Percentiles rank a stretch among this genome's conserved stretches.
phyloP scores from a whole-genome alignment of 164 flowering plant genomes.

The Piper longum region DNA sequence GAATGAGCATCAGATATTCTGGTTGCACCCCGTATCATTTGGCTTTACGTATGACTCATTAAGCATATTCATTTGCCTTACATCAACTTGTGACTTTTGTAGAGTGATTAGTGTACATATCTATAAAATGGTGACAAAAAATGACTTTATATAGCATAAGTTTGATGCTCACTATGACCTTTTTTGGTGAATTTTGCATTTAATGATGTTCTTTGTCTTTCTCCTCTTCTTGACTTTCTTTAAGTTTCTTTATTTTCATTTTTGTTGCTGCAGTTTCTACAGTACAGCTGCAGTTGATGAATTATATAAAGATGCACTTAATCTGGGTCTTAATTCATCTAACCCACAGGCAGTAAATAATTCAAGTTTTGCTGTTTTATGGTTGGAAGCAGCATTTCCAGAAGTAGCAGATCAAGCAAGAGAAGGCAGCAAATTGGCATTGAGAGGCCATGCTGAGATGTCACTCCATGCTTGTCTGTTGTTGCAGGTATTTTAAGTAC shows the following conservation, averaged over 20 bases:
- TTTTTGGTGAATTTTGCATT: too few relatives aligned
- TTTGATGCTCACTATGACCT: too few relatives aligned
- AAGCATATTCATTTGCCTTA: too few relatives aligned
- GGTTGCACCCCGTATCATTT: not conserved
- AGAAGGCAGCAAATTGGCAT: conserved; percentile 22
- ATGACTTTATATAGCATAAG: too few relatives aligned
- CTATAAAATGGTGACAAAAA: too few relatives aligned
- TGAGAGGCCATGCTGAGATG: conserved; percentile 60
- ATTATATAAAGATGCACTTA: conserved; percentile 64
- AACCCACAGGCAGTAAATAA: conserved; percentile 49
- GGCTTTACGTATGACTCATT: too few relatives aligned
- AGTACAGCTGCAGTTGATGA: conserved; percentile 62
- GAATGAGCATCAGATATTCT: too few relatives aligned
- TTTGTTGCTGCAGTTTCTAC: conserved; percentile 39
- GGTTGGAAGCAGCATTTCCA: conserved; percentile 93
- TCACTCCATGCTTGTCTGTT: conserved; percentile 65
- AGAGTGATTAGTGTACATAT: too few relatives aligned
- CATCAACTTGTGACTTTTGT: too few relatives aligned
- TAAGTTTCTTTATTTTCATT: not conserved
- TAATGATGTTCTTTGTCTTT: not conserved
- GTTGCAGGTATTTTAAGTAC: conserved; percentile 86
- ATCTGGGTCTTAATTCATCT: conserved; percentile 55
- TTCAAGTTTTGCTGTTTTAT: conserved; percentile 68
- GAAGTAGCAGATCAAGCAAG: conserved; percentile 31
- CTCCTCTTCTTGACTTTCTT: not conserved